These are phyloP conservation scores for Lablab purpureus DNA, from an alignment of 306 rosid species.

Conservation along the genomic window DNA sequence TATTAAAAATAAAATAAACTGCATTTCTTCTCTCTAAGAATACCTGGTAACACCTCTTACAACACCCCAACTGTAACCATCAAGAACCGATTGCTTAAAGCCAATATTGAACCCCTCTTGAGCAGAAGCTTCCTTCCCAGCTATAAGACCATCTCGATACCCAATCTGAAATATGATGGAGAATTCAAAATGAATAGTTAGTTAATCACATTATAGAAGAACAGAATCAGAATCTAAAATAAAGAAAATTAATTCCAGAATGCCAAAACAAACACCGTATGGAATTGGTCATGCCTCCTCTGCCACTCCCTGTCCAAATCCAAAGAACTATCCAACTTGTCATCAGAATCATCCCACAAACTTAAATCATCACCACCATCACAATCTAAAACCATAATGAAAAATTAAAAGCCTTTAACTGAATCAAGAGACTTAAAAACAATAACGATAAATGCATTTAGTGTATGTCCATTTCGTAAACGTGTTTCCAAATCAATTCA, in stretches of 20 bases:
- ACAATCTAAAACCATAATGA: constrained; percentile 50
- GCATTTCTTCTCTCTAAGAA: neutral
- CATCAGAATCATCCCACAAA: constrained; percentile 61
- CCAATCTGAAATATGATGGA: constrained; percentile 59
- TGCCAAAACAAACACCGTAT: constrained; percentile 59
- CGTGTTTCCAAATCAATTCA: constrained; percentile 30
- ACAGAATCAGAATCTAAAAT: constrained; percentile 13
- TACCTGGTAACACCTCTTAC: constrained; percentile 92
- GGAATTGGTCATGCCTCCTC: constrained; percentile 72
- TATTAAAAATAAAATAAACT: constrained; percentile 15
- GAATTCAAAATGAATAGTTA: constrained; percentile 22
- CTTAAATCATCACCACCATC: constrained; percentile 55
- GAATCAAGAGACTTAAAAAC: constrained; percentile 17
- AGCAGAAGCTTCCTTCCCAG: constrained; percentile 82
- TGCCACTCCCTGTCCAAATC: constrained; percentile 84
- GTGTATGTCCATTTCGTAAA: neutral
- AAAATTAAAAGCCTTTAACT: constrained; percentile 19
- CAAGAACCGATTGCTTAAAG: constrained; percentile 70
- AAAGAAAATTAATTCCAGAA: constrained; percentile 15
- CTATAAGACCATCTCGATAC: constrained; percentile 83
- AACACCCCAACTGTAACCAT: constrained; percentile 77
- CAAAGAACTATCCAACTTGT: constrained; percentile 52
- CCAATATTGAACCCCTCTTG: constrained; percentile 91
- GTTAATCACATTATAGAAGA: neutral
- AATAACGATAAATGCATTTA: constrained; percentile 1